Conservation (phyloP, 176 grass and related monocot species). For the Rhipidocladum racemiflorum region DNA sequence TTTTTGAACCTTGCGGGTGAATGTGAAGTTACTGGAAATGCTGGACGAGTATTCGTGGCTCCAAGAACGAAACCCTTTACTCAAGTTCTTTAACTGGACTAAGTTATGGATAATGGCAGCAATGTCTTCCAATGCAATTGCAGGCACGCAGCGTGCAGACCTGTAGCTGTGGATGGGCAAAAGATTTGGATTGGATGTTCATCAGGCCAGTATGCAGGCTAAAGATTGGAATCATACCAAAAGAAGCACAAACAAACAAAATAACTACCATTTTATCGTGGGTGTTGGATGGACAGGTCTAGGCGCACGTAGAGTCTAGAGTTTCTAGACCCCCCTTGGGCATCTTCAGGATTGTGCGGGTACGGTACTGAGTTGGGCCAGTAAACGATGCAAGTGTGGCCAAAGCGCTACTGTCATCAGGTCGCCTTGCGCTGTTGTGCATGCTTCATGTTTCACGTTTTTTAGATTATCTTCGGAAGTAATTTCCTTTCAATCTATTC, state of each 20-base stretch:
- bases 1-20: too few relatives aligned
- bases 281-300: neutral
- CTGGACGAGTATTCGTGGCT: neutral
- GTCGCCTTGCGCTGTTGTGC: too few relatives aligned
- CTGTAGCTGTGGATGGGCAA: neutral
- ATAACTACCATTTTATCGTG: neutral
- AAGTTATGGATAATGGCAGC: neutral
- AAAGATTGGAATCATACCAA: neutral
- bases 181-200: conserved; percentile 3
- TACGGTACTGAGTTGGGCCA: neutral
- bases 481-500: too few relatives aligned
- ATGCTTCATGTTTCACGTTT: too few relatives aligned
- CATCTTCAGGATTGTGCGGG: neutral
- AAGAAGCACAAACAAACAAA: conserved; percentile 20
- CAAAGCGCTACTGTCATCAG: too few relatives aligned
- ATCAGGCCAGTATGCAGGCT: neutral
- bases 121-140: too few relatives aligned
- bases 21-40: neutral
- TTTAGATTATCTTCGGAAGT: too few relatives aligned
- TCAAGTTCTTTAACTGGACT: neutral
- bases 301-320: neutral
- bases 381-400: neutral
- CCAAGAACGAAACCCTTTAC: neutral
- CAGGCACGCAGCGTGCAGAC: neutral
- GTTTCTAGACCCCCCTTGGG: neutral